A percentile compares a stretch with the other conserved stretches of the same genome.
phyloP scores from a whole-genome alignment of 805 yeast genomes.

The Yueomyces sinensis region DNA sequence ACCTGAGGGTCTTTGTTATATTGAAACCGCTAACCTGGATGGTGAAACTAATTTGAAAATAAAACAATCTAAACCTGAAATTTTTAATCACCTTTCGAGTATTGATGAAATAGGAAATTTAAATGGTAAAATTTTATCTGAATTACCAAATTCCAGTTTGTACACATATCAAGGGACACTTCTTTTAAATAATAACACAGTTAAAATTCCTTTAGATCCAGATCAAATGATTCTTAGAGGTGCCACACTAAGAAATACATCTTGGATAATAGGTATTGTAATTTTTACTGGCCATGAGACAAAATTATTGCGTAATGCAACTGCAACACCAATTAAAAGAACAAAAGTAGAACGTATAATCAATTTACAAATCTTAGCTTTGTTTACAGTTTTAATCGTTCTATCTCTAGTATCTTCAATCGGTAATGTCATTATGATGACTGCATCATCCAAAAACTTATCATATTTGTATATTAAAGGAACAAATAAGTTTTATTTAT shows the following conservation, averaged over 20 bases:
- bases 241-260: constrained; percentile 88
- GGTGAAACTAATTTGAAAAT: constrained; percentile 96
- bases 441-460: constrained; percentile 36
- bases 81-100: constrained; percentile 43
- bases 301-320: constrained; percentile 94
- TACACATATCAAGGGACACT: constrained; percentile 89
- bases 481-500: constrained; percentile 51
- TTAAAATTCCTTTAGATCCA: constrained; percentile 67
- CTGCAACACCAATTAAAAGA: constrained; percentile 94
- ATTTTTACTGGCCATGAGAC: constrained; percentile 98
- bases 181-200: constrained; percentile 34
- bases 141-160: constrained; percentile 85
- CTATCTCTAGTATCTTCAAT: constrained; percentile 70
- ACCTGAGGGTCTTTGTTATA: constrained; percentile 95
- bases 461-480: constrained; percentile 58
- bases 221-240: constrained; percentile 90
- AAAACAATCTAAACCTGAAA: constrained; percentile 76
- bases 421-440: constrained; percentile 71
- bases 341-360: constrained; percentile 95
- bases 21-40: constrained; percentile 94
- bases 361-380: constrained; percentile 78
- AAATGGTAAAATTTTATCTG: constrained; percentile 58
- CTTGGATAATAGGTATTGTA: constrained; percentile 88
- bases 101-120: constrained; percentile 45
- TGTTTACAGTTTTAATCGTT: constrained; percentile 66